Conservation (phyloP, 2,329 filamentous ascomycete species). For the Fusarium mundagurra region DNA sequence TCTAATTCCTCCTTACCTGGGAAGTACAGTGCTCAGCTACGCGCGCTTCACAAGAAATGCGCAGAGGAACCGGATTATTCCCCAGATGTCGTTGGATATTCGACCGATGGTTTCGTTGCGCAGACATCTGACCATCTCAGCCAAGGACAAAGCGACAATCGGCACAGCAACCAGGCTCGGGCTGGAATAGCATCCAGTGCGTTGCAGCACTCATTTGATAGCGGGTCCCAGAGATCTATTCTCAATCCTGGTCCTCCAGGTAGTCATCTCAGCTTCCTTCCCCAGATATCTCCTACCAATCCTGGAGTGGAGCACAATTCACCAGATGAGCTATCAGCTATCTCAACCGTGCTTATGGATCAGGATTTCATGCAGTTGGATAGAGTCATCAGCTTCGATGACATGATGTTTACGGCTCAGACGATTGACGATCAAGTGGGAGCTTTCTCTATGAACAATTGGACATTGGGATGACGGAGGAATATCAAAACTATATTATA, state of each 20-base stretch:
- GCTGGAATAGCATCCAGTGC: fast-evolving
- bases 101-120: slow-evolving; percentile 4
- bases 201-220: neutral
- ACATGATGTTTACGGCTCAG: slow-evolving; percentile 46
- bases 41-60: slow-evolving; percentile 8
- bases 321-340: slow-evolving; percentile 42
- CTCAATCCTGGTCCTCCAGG: neutral
- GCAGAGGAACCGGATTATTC: neutral
- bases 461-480: neutral
- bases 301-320: slow-evolving; percentile 4
- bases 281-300: slow-evolving; percentile 22
- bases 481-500: neutral
- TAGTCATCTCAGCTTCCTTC: neutral
- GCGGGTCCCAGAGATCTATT: neutral
- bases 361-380: slow-evolving; percentile 48
- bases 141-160: neutral
- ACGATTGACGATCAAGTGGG: slow-evolving; percentile 18
- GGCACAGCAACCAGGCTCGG: fast-evolving
- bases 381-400: slow-evolving; percentile 49
- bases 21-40: slow-evolving; percentile 18
- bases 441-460: slow-evolving; percentile 7
- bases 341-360: slow-evolving; percentile 46
- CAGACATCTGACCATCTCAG: neutral
- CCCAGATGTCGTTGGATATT: slow-evolving; percentile 28
- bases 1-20: neutral